Base-by-base conservation (phyloP, 176 grass and related monocot species). In the Phoenix dactylifera region DNA sequence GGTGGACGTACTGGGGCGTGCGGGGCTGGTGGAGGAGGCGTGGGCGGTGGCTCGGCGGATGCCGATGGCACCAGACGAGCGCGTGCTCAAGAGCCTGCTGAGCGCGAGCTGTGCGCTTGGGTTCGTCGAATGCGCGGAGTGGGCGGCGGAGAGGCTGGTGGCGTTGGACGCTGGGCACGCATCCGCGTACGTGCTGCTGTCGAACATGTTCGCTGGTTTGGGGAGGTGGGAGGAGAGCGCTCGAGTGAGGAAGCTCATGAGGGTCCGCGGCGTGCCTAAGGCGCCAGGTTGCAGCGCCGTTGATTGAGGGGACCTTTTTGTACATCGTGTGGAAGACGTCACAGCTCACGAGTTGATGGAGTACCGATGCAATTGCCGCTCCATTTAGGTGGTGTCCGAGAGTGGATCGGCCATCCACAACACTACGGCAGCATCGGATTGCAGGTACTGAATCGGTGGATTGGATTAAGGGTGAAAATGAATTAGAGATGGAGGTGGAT, bases 21-120 rank as follows among this genome's bases (percentile, higher is more conserved):
- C 54, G 3, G 56, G 26, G 24, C 16, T 15, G 48, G 55, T 71
- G 23, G 15, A 60, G 17, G 68, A 52, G 24, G 68, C 68, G 16
- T 71, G 68, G 68, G 68, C 51, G 56, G 16, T 60, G 22, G 68
- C 29, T 5, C 48, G 22, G 44, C 1, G 22, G 1, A 71, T 71
- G 68, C 48, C 57, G 0, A 19, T 60, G 68, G 35, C 25, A 24
- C 68, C 57, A 2, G 68, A 52, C 9, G 56, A 71, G 39, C 16
- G 68, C 15, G 68, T 71, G 44, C 68, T 71, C 23, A 71, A 60
- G 68, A 51, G 56, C 68, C 68, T 71, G 7, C 44, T 71, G 23
- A 71, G 68, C 29, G 44, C 68, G 4, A 50, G 44, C 55, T 71
- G 57, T 24, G 48, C 44, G 35, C 16, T 5, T 16, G 49, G 57